These are phyloP conservation scores for Epichloe elymi DNA, from an alignment of 2,329 filamentous ascomycete species.

Conservation along the genomic window DNA sequence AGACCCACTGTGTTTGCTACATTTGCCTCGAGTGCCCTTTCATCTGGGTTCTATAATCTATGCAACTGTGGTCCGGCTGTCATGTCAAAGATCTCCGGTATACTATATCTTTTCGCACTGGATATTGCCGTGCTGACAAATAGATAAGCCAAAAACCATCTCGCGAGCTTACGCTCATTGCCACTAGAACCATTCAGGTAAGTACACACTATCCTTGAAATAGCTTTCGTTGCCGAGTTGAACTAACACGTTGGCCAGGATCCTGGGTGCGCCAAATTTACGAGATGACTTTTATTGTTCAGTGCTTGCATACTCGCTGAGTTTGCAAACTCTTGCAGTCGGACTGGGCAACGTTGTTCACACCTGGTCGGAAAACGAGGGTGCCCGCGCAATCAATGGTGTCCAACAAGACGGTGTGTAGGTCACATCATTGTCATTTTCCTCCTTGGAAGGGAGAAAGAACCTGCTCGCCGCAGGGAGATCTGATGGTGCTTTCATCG, in stretches of 20 bases:
- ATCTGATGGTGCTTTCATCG: slow-evolving; percentile 59
- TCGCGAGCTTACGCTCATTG: slow-evolving; percentile 29
- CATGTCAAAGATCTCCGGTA: not conserved
- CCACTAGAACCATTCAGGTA: slow-evolving; percentile 69
- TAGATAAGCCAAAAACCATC: not conserved
- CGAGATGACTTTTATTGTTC: slow-evolving; percentile 95
- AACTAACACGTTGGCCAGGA: slow-evolving; percentile 28
- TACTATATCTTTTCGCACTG: not conserved
- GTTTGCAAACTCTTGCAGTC: slow-evolving; percentile 65
- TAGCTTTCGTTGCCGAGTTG: not conserved
- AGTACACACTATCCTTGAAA: slow-evolving; percentile 14
- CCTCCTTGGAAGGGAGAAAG: slow-evolving; percentile 59
- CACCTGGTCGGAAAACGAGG: slow-evolving; percentile 69
- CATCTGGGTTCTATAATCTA: not conserved
- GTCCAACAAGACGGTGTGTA: slow-evolving; percentile 22
- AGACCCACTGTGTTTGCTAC: slow-evolving; percentile 6
- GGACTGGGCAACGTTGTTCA: slow-evolving; percentile 71
- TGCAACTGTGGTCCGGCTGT: not conserved
- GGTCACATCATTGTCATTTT: slow-evolving; percentile 84
- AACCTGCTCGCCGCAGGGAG: slow-evolving; percentile 77
- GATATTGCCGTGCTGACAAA: not conserved
- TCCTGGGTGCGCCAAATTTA: slow-evolving; percentile 79
- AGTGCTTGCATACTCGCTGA: slow-evolving; percentile 69
- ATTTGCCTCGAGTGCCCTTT: slow-evolving; percentile 9
- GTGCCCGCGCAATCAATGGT: slow-evolving; percentile 39